A percentile compares a stretch with the other conserved stretches of the same genome.
Conservation (phyloP, 169 alveolate genomes). For the Plasmodium gonderi region DNA sequence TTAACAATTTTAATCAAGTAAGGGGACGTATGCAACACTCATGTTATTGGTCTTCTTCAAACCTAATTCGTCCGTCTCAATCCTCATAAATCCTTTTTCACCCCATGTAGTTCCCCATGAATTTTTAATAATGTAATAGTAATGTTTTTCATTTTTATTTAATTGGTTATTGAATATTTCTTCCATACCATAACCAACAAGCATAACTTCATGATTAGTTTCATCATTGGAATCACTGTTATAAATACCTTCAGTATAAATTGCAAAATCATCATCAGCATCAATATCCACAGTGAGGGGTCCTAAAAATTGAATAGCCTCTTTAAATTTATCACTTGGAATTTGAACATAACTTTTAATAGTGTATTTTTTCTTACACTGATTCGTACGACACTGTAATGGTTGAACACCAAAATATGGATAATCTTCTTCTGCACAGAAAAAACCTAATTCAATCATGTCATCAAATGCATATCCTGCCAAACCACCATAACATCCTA, state of each 20-base stretch:
- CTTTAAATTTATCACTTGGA: constrained; percentile 43
- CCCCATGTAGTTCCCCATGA: constrained; percentile 91
- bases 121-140: constrained; percentile 87
- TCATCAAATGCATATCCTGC: constrained; percentile 86
- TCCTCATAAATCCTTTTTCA: constrained; percentile 85
- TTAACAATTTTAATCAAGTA: neutral
- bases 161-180: neutral
- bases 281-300: constrained; percentile 92
- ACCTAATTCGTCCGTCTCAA: constrained; percentile 76
- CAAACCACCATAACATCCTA: constrained; percentile 91
- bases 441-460: constrained; percentile 79
- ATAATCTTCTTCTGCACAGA: constrained; percentile 77
- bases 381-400: constrained; percentile 20
- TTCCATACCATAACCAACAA: constrained; percentile 88
- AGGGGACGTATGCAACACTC: neutral
- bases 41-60: constrained; percentile 68
- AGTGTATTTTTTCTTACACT: constrained; percentile 54
- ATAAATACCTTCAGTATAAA: constrained; percentile 85
- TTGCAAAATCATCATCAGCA: constrained; percentile 86
- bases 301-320: constrained; percentile 77
- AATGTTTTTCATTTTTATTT: constrained; percentile 31
- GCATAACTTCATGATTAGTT: constrained; percentile 87
- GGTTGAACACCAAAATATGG: constrained; percentile 81
- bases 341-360: constrained; percentile 37
- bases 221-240: constrained; percentile 78